Conservation (phyloP, 2,329 filamentous ascomycete genomes). For the Fusarium proliferatum region DNA sequence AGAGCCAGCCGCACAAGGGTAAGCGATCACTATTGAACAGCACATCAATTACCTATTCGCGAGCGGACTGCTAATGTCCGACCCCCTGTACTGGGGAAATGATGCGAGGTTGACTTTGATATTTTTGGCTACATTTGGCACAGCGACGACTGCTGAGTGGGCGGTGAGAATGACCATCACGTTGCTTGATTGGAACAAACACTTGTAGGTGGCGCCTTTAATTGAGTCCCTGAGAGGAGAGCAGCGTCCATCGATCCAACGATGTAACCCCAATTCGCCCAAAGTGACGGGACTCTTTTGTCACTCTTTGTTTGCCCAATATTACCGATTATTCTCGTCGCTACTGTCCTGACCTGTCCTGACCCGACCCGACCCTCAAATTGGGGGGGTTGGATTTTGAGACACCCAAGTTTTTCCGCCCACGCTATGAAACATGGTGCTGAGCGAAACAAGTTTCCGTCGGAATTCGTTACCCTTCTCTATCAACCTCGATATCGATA, state of each 20-base stretch:
- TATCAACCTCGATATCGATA: background rate
- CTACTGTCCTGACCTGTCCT: background rate
- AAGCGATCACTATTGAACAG: conserved; percentile 8
- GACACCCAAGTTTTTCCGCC: conserved; percentile 27
- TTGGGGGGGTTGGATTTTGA: background rate
- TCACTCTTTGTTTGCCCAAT: conserved; percentile 13
- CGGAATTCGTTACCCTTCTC: conserved; percentile 19
- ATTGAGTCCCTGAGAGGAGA: conserved; percentile 6
- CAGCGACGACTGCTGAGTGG: conserved; percentile 14
- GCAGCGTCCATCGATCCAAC: conserved; percentile 21
- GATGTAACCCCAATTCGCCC: conserved; percentile 31
- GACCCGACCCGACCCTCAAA: background rate
- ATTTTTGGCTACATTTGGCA: conserved; percentile 25
- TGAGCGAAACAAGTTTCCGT: conserved; percentile 19
- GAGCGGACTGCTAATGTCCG: conserved; percentile 24
- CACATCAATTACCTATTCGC: background rate
- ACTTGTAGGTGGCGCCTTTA: conserved; percentile 22
- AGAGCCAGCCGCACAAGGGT: conserved; percentile 12
- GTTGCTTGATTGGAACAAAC: conserved; percentile 30
- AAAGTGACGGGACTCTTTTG: conserved; percentile 24
- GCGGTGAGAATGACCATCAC: conserved; percentile 8
- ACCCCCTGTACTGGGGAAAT: conserved; percentile 32
- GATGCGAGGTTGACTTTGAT: conserved; percentile 38
- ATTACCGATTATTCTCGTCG: conserved; percentile 29
- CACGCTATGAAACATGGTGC: conserved; percentile 26